Evolutionary conservation across 495 filamentous ascomycete species (phyloP).

Genomic region (Penicillium arizonense): DNA sequence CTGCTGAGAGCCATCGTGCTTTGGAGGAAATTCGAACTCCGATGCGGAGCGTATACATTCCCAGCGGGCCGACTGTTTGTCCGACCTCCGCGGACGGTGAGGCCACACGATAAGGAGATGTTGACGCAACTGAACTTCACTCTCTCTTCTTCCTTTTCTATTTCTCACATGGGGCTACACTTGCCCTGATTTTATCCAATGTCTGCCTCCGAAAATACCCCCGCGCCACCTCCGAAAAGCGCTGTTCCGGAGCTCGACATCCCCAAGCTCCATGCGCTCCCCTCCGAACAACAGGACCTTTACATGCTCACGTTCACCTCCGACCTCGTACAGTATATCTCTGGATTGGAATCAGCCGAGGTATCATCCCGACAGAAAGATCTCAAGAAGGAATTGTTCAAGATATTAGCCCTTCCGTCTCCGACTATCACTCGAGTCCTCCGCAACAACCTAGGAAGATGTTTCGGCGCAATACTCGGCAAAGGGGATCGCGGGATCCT

Average conservation of each 20-base stretch:
- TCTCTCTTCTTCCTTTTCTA: slow-evolving; percentile 3
- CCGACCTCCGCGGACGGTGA: slow-evolving; percentile 33
- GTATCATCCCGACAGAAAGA: slow-evolving; percentile 84
- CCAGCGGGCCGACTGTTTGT: slow-evolving; percentile 36
- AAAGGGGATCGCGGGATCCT: slow-evolving; percentile 90
- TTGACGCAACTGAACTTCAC: neutral
- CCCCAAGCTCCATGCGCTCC: slow-evolving; percentile 80
- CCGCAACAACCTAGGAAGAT: slow-evolving; percentile 81
- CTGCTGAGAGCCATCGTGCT: slow-evolving; percentile 17
- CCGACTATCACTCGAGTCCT: slow-evolving; percentile 86
- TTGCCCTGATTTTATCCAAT: slow-evolving; percentile 28
- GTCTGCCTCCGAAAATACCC: slow-evolving; percentile 34
- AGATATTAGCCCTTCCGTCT: slow-evolving; percentile 81
- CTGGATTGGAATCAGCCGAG: slow-evolving; percentile 67
- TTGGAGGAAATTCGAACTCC: neutral
- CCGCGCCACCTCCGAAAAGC: slow-evolving; percentile 31
- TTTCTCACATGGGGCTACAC: slow-evolving; percentile 23
- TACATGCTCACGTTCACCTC: slow-evolving; percentile 88
- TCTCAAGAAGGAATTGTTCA: slow-evolving; percentile 85
- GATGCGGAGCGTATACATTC: slow-evolving; percentile 16
- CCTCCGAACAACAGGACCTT: slow-evolving; percentile 93
- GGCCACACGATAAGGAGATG: slow-evolving; percentile 30
- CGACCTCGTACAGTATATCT: slow-evolving; percentile 77
- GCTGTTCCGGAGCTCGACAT: slow-evolving; percentile 71
- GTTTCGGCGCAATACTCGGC: slow-evolving; percentile 77